These are phyloP conservation scores for Caryocar brasiliense DNA, from an alignment of 441 rosid genomes.

Conservation along the genomic window DNA sequence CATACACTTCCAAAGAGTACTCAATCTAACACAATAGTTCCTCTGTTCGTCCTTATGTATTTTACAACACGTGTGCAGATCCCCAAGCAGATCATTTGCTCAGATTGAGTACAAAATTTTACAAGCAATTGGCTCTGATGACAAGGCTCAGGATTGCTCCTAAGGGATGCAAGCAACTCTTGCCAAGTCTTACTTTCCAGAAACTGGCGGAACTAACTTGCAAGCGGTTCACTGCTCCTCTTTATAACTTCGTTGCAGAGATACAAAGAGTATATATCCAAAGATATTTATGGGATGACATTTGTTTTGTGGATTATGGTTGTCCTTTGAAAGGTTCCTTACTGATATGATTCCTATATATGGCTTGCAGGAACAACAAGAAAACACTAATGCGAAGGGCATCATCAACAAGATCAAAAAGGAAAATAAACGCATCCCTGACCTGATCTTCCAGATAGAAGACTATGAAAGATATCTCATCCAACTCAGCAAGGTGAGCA, in stretches of 20 bases:
- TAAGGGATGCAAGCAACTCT: slow-evolving; percentile 62
- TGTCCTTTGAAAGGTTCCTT: background rate
- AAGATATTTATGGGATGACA: background rate
- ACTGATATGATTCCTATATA: slow-evolving; percentile 1
- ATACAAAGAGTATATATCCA: slow-evolving; percentile 41
- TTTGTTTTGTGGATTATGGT: background rate
- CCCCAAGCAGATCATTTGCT: slow-evolving; percentile 60
- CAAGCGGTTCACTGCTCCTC: slow-evolving; percentile 61
- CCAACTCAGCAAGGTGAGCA: slow-evolving; percentile 61
- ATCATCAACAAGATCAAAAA: slow-evolving; percentile 64
- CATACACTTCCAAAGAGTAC: background rate
- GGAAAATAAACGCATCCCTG: slow-evolving; percentile 80
- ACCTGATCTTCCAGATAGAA: slow-evolving; percentile 73
- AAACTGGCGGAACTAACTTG: slow-evolving; percentile 67
- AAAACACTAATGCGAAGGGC: slow-evolving; percentile 39
- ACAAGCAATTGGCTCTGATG: slow-evolving; percentile 71
- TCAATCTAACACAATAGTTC: slow-evolving; percentile 2
- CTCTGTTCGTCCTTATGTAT: slow-evolving; percentile 4
- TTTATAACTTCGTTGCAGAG: slow-evolving; percentile 61
- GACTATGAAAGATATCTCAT: slow-evolving; percentile 67
- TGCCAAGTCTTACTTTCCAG: slow-evolving; percentile 60
- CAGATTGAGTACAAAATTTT: slow-evolving; percentile 47
- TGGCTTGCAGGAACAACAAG: slow-evolving; percentile 54
- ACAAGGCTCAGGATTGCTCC: slow-evolving; percentile 63
- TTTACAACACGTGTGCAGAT: slow-evolving; percentile 32